phyloP scores from a whole-genome alignment of 768 basidiomycete species.

The Boletus tomentosulus region DNA sequence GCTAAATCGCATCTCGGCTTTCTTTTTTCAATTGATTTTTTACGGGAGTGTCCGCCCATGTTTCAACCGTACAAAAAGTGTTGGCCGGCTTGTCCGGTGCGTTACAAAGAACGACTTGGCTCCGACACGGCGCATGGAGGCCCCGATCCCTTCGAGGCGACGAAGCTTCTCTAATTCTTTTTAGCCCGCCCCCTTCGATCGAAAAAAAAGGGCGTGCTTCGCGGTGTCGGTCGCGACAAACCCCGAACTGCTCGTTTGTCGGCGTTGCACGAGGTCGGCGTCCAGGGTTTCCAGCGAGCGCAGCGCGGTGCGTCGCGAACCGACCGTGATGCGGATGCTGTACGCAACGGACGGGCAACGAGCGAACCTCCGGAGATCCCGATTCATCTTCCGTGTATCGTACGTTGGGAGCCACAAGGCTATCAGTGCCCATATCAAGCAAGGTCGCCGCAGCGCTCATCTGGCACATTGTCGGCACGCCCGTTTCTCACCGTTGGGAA shows the following conservation, averaged over 20 bases:
- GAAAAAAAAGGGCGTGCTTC: neutral
- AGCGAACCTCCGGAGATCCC: neutral
- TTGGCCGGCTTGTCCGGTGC: neutral
- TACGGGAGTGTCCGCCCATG: neutral
- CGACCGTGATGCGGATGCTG: neutral
- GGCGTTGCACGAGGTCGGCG: neutral
- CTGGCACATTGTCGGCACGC: neutral
- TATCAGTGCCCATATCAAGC: neutral
- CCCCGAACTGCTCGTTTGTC: neutral
- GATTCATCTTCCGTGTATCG: neutral
- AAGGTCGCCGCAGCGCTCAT: neutral
- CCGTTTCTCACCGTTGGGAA: neutral
- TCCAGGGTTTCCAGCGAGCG: neutral
- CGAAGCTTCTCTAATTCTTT: neutral
- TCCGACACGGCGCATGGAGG: neutral
- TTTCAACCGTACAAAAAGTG: neutral
- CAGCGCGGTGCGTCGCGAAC: neutral
- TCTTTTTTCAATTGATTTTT: neutral
- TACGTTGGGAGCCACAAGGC: neutral
- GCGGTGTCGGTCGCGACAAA: neutral
- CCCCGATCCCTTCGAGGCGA: neutral
- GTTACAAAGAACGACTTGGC: neutral
- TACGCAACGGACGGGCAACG: neutral
- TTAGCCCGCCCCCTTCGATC: neutral
- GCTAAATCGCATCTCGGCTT: neutral